Evolutionary conservation across 805 yeast species (phyloP).

Genomic region (Candida easanensis): DNA sequence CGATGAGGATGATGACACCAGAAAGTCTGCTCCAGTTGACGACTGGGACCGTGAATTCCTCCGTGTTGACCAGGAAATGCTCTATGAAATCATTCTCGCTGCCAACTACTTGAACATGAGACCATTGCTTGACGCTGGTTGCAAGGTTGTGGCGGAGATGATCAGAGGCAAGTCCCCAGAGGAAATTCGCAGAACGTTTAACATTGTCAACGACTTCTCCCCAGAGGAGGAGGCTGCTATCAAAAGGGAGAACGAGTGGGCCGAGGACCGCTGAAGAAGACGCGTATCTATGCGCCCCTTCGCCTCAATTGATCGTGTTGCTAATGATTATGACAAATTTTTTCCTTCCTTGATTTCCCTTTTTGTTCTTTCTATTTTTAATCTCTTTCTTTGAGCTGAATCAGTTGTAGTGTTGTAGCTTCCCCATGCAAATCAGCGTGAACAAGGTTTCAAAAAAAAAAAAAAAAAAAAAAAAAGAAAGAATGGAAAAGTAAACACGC

Average conservation of each 20-base stretch:
- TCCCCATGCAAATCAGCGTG: too few species aligned
- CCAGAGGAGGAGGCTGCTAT: slow-evolving; percentile 89
- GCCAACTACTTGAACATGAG: slow-evolving; percentile 76
- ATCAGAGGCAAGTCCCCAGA: slow-evolving; percentile 77
- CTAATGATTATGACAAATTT: background rate
- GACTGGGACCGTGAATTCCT: slow-evolving; percentile 95
- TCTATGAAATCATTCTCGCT: slow-evolving; percentile 77
- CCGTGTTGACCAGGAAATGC: slow-evolving; percentile 90
- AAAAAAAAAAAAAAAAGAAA: too few species aligned
- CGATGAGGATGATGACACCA: slow-evolving; percentile 79
- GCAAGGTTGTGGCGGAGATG: slow-evolving; percentile 82
- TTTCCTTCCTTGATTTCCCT: background rate
- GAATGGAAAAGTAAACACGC: background rate
- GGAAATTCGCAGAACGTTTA: slow-evolving; percentile 76
- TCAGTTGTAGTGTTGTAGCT: too few species aligned
- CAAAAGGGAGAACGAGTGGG: slow-evolving; percentile 88
- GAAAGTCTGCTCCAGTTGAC: slow-evolving; percentile 87
- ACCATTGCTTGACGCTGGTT: slow-evolving; percentile 74
- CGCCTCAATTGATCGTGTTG: background rate
- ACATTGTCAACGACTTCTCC: slow-evolving; percentile 77
- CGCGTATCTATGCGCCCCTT: too few species aligned
- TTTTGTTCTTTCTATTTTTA: too few species aligned
- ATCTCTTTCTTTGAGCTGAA: too few species aligned
- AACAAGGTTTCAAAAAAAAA: too few species aligned
- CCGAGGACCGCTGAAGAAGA: slow-evolving; percentile 67